Conservation (phyloP, 345 rosid genomes). For the Murraya koenigii region DNA sequence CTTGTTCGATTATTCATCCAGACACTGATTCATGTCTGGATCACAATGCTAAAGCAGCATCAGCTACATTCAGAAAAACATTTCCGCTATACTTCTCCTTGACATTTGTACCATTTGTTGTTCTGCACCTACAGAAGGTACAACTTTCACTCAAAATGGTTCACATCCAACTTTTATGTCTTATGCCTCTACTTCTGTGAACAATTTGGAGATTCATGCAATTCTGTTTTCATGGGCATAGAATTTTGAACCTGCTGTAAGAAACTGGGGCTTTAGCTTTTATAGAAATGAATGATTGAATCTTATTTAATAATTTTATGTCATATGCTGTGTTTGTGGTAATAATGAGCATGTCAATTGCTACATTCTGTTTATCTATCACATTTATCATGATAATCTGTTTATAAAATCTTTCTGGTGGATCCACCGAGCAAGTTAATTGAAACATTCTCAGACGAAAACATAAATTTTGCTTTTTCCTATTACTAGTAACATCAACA, state of each 20-base stretch:
- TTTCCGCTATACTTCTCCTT: constrained; percentile 96
- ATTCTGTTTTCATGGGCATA: not conserved
- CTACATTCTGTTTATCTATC: not conserved
- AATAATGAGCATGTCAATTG: not conserved
- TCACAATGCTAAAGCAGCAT: constrained; percentile 85
- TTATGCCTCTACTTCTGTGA: constrained; percentile 3
- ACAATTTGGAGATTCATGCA: constrained; percentile 1
- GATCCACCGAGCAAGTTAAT: not conserved
- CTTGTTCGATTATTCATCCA: constrained; percentile 93
- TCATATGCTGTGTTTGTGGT: not conserved
- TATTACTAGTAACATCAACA: not conserved
- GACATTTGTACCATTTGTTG: constrained; percentile 96
- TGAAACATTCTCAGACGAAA: not conserved
- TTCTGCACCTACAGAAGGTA: constrained; percentile 91
- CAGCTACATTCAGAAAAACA: constrained; percentile 92
- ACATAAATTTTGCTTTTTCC: not conserved
- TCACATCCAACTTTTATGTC: not conserved
- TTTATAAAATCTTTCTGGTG: not conserved
- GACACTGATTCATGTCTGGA: constrained; percentile 65
- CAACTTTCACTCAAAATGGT: constrained; percentile 20
- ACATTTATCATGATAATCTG: too few species aligned
- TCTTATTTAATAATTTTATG: not conserved
- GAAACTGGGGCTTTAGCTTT: not conserved
- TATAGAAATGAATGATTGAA: not conserved
- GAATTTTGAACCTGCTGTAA: not conserved